Base-by-base conservation (phyloP, 768 basidiomycete genomes). In the Boletus coccyginus region DNA sequence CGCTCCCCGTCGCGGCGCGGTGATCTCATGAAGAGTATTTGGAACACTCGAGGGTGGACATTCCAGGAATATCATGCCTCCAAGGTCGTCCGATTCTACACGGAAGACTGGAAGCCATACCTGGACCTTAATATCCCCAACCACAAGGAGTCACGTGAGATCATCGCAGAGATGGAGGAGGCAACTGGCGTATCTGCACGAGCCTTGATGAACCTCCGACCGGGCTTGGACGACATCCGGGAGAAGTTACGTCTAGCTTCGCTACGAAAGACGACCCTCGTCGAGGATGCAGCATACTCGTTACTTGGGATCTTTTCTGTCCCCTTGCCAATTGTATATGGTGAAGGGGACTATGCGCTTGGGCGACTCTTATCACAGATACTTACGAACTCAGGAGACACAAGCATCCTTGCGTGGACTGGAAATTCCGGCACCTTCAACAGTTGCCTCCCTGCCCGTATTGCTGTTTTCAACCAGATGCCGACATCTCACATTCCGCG, bases 51-150 rank as follows among this genome's bases (percentile, higher is more conserved):
- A 0, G 50, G 6, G 1, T 52, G 47, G 50, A 52, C 56, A 10
- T 17, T 60, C 2, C 58, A 62, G n/a, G 61, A 62, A 46, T 62
- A 62, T 16, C 52, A 55, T 3, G 60, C 60, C 0, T 51, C 62
- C 21, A 55, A 44, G 9, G 52, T 44, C 2, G 45, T 63, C n/a
- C 45, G 39, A 7, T 59, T 62, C 42, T 62, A 62, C 32, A 50
- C 46, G 1, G 44, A 58, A 9, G 55, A 60, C 7, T 60, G 58
- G 61, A 35, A n/a, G 0, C 55, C 35, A 2, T 61, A 62, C 35
- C 4, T 57, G n/a, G 32, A 44, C 12, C 19, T 62, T 2, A 45
- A 58, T 24, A 35, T 51, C 6, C 31, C 8, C 3, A 61, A 61
- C 8, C 58, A 61, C 50, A 61, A 61, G 27, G 27, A 27, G 27